A percentile compares a stretch with the other conserved stretches of the same genome.
Conservation (phyloP, 495 filamentous ascomycete genomes). For the Xylaria acuta region DNA sequence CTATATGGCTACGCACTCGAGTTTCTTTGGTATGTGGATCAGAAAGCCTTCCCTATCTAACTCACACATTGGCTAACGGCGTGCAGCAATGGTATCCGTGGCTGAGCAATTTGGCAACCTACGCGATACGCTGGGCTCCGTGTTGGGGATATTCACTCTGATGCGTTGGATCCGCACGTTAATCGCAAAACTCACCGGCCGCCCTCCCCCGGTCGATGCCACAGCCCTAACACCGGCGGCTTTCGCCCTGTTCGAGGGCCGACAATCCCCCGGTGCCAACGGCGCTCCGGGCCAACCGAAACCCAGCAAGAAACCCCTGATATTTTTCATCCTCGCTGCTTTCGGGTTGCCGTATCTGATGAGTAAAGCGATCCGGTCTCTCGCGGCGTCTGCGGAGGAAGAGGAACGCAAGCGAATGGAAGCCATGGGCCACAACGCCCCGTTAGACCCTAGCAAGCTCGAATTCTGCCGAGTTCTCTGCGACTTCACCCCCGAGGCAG, state of each 20-base stretch:
- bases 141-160: constrained; percentile 93
- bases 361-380: constrained; percentile 85
- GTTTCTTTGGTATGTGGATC: constrained; percentile 85
- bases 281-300: constrained; percentile 63
- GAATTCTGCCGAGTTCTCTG: constrained; percentile 95
- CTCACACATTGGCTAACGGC: constrained; percentile 33
- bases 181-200: constrained; percentile 92
- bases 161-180: constrained; percentile 92
- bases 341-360: constrained; percentile 96
- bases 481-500: constrained; percentile 84
- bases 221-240: constrained; percentile 84
- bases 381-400: constrained; percentile 84
- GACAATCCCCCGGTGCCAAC: constrained; percentile 44
- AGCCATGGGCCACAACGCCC: constrained; percentile 52
- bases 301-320: constrained; percentile 90
- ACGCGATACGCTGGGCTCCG: constrained; percentile 91
- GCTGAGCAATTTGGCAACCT: constrained; percentile 96
- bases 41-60: neutral
- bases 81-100: constrained; percentile 91
- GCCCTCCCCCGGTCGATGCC: constrained; percentile 85
- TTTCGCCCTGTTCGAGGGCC: constrained; percentile 87
- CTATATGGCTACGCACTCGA: constrained; percentile 99
- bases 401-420: constrained; percentile 69
- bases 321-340: constrained; percentile 93
- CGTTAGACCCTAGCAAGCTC: constrained; percentile 83